phyloP scores from a whole-genome alignment of 1,284 basidiomycete species.

The Mrakiaceae sp. region DNA sequence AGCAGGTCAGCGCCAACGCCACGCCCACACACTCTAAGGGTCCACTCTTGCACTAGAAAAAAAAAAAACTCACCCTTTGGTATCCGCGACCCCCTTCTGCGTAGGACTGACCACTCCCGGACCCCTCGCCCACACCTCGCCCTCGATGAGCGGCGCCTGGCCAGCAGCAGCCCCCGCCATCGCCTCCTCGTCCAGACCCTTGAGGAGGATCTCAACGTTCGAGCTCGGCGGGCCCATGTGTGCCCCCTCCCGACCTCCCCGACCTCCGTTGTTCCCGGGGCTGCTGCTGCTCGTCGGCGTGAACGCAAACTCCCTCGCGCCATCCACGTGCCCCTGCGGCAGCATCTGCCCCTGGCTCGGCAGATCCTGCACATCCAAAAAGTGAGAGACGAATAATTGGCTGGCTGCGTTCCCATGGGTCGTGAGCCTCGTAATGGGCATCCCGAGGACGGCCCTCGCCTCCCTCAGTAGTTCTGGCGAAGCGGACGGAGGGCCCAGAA shows the following conservation, averaged over 20 bases:
- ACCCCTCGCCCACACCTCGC: conserved; percentile 25
- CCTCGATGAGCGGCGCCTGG: conserved; percentile 15
- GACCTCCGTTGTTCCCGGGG: background rate
- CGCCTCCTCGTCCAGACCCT: conserved; percentile 18
- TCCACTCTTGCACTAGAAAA: background rate
- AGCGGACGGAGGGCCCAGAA: conserved; percentile 26
- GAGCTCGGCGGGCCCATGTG: conserved; percentile 30
- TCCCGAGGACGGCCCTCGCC: too few species aligned
- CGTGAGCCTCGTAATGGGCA: too few species aligned
- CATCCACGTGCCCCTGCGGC: background rate
- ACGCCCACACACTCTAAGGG: too few species aligned
- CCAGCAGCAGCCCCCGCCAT: conserved; percentile 18
- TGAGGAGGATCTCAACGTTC: conserved; percentile 32
- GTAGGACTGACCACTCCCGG: conserved; percentile 22
- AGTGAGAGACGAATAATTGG: background rate
- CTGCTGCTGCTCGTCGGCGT: background rate
- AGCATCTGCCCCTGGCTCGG: background rate
- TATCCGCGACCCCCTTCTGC: conserved; percentile 4
- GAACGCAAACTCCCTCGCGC: conserved; percentile 5
- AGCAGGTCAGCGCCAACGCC: background rate
- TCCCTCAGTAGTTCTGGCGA: background rate
- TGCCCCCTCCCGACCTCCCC: background rate
- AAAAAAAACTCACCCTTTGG: conserved; percentile 5
- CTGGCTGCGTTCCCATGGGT: background rate
- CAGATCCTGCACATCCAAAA: conserved; percentile 19